Conservation (phyloP, 345 rosid genomes). For the Garcia nutans region DNA sequence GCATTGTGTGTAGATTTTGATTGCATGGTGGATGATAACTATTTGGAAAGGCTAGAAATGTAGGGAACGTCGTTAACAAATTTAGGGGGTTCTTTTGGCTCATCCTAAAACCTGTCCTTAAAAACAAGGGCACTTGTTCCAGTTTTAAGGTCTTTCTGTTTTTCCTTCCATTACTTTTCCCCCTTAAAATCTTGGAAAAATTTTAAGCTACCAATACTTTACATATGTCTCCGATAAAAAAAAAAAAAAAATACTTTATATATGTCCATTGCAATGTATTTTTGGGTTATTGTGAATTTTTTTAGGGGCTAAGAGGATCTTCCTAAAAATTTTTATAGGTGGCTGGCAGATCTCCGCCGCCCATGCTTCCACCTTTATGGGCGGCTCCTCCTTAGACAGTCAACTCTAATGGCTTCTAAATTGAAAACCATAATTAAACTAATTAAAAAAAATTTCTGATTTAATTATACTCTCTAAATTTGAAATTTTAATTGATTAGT, state of each 20-base stretch:
- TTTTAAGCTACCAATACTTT: background rate
- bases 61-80: conserved; percentile 22
- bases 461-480: background rate
- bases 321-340: background rate
- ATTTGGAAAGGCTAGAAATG: background rate
- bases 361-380: conserved; percentile 14
- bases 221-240: too few species aligned
- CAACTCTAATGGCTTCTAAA: conserved; percentile 9
- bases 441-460: background rate
- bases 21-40: background rate
- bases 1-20: conserved; percentile 13
- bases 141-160: conserved; percentile 19
- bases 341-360: conserved; percentile 21
- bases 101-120: conserved; percentile 25
- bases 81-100: conserved; percentile 10
- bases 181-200: background rate
- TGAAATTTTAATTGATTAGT: background rate
- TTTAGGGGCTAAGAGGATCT: background rate
- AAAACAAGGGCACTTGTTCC: conserved; percentile 41
- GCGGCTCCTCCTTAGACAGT: conserved; percentile 25
- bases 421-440: background rate
- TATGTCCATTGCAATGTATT: too few species aligned
- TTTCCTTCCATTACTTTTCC: conserved; percentile 8
- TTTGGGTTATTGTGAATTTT: background rate
- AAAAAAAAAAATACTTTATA: too few species aligned